Base-by-base conservation (phyloP, 331 rosid species). In the Malus hybrid region DNA sequence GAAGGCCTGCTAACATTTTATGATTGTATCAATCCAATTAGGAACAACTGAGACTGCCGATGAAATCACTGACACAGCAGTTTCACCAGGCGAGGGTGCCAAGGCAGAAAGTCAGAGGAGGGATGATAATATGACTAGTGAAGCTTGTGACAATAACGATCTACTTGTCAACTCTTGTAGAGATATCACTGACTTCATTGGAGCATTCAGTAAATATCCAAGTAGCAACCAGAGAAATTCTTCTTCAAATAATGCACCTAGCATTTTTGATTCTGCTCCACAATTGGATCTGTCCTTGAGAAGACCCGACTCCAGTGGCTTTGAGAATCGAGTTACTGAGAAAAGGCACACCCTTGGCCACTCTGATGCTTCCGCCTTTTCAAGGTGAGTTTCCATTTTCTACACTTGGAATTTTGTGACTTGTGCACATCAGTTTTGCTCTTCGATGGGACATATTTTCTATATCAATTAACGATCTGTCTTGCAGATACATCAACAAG, bases 201-300 rank as follows among this genome's bases (percentile, higher is more conserved):
- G 91, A 82, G 83, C 87, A 78, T 85, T 80, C 79, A 80, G 54
- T 70, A 81, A 77, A 34, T 80, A 78, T 79, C 86, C 85, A 54
- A 80, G 77, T 67, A 71, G 75, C 86, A 66, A 75, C 72, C 76
- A 69, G 33, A 82, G 65, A 77, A 88, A 61, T 68, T 77, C 89
- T 74, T 72, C 79, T 65, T 83, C 88, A 54, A 82, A 82, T 69
- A 73, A 87, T 80, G 86, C 85, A 80, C 80, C 81, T 32, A 82
- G 84, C 73, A 85, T 79, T 73, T 85, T 81, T 71, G 85, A 87
- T 65, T 71, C 72, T 80, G 81, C 82, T 81, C 91, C 93, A 10
- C 90, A 83, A 20, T 81, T 95, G 84, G 93, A 95, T 85, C 97
- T 95, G 77, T 89, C 99, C 76, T 88, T 95, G 36, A 89, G 88